Evolutionary conservation across 768 basidiomycete species (phyloP), one percentile per base, ranked within the genome.

Genomic region (Agrocybe praecox): DNA sequence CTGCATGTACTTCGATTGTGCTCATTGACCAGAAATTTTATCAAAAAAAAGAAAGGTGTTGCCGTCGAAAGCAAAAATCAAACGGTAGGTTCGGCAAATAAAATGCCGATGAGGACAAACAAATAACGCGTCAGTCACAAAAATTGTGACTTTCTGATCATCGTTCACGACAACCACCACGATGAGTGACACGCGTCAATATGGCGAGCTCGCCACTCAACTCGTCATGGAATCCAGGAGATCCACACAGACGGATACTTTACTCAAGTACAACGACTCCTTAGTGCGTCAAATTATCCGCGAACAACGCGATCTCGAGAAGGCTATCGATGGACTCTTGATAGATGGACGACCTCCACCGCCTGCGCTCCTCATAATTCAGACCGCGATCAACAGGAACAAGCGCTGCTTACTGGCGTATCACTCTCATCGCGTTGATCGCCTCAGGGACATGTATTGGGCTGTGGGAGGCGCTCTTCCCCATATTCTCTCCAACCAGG

Each of bases 341-440:
- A 52, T 68, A 34, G 63, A 72, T 15, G 80, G 79, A 60, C 65
- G 71, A 49, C 68, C 76, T 34, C 75, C 85, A 49, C 81, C 84
- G 18, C 83, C 85, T 2, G 82, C 87, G 18, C 75, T 96, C 58
- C 83, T 93, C 64, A 84, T 98, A 66, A 87, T 91, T 68, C 93
- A 96, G 72, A 92, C 96, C 8, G 87, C 92, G 34, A 89, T 96
- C 63, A 79, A 88, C 40, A 86, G 95, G 59, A 97, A 98, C 79
- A 97, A 96, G 71, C 89, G 97, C n/a, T 94, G 93, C 69, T 80
- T 98, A 3, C 84, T 98, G 45, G 94, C 94, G 0, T 99, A 98
- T 73, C 94, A 98, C 72, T 76, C 84, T 22, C 93, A 95, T 74
- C 84, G 96, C 53, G 73, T 93, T 36, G 89, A 93, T 67, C 85